Conservation (phyloP, 2,329 filamentous ascomycete genomes). For the Didymosphaeria variabile region DNA sequence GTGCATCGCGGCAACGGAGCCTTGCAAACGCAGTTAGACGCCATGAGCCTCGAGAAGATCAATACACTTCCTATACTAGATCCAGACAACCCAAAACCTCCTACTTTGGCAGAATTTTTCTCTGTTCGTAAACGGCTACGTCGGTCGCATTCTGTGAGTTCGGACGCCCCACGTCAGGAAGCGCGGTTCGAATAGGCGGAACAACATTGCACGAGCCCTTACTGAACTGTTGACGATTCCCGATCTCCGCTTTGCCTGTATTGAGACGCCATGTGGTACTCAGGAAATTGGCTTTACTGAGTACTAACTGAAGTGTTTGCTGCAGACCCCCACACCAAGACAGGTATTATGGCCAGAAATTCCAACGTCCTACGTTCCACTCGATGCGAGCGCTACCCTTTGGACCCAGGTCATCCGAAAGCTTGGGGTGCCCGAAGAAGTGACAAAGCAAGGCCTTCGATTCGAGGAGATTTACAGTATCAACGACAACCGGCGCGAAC, state of each 20-base stretch:
- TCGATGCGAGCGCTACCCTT: conserved; percentile 82
- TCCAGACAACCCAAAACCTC: neutral
- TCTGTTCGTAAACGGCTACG: neutral
- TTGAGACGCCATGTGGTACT: too few relatives aligned
- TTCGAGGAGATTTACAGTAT: conserved; percentile 92
- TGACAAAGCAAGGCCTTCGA: conserved; percentile 59
- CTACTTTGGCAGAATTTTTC: neutral
- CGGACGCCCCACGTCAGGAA: neutral
- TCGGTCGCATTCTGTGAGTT: neutral
- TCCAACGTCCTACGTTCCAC: conserved; percentile 41
- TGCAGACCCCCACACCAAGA: neutral
- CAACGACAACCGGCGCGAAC: conserved; percentile 67
- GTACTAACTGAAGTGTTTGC: too few relatives aligned
- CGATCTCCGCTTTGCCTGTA: too few relatives aligned
- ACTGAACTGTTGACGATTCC: too few relatives aligned
- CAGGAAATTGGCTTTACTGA: too few relatives aligned
- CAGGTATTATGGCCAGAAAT: neutral
- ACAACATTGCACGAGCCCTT: neutral
- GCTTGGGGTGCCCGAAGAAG: conserved; percentile 73
- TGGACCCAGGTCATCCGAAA: conserved; percentile 84
- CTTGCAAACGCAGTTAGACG: neutral
- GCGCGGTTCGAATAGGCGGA: neutral
- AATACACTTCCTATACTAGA: neutral
- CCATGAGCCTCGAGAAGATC: neutral
- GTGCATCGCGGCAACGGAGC: neutral